A percentile compares a stretch with the other conserved stretches of the same genome.
Conservation (phyloP, 495 filamentous ascomycete genomes). For the Penicillium parvum region DNA sequence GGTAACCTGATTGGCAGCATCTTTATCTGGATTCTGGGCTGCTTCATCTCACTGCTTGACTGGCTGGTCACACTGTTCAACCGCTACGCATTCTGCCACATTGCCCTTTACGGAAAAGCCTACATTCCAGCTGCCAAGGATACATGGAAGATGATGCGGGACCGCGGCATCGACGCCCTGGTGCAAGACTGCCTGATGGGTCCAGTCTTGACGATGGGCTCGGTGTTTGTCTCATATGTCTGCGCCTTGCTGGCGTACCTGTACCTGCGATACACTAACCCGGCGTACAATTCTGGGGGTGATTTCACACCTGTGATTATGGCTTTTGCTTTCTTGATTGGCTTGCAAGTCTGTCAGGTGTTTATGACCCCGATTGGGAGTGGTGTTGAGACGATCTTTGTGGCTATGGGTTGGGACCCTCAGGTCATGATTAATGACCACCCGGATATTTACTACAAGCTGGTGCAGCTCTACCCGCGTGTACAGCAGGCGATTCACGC, state of each 20-base stretch:
- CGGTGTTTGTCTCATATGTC: conserved; percentile 75
- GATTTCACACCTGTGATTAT: conserved; percentile 73
- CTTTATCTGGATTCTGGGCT: conserved; percentile 66
- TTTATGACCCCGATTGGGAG: conserved; percentile 73
- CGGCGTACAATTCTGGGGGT: conserved; percentile 67
- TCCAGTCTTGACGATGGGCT: conserved; percentile 83
- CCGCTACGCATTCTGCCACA: conserved; percentile 87
- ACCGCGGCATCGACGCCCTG: conserved; percentile 85
- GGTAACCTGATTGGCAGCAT: conserved; percentile 68
- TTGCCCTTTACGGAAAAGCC: conserved; percentile 83
- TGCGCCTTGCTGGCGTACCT: conserved; percentile 78
- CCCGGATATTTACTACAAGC: conserved; percentile 68
- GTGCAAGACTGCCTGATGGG: conserved; percentile 89
- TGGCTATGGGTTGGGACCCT: conserved; percentile 84
- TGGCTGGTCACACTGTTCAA: conserved; percentile 71
- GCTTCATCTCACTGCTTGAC: conserved; percentile 71
- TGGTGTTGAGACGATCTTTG: conserved; percentile 75
- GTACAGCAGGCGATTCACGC: conserved; percentile 70
- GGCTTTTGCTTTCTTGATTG: conserved; percentile 79
- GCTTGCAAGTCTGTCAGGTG: conserved; percentile 80
- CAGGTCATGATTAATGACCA: conserved; percentile 79
- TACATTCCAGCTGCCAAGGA: conserved; percentile 84
- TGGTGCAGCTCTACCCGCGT: conserved; percentile 76
- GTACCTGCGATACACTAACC: conserved; percentile 75
- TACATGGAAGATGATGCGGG: conserved; percentile 85